Conservation (phyloP, 441 rosid genomes). For the Populus tomentosa region DNA sequence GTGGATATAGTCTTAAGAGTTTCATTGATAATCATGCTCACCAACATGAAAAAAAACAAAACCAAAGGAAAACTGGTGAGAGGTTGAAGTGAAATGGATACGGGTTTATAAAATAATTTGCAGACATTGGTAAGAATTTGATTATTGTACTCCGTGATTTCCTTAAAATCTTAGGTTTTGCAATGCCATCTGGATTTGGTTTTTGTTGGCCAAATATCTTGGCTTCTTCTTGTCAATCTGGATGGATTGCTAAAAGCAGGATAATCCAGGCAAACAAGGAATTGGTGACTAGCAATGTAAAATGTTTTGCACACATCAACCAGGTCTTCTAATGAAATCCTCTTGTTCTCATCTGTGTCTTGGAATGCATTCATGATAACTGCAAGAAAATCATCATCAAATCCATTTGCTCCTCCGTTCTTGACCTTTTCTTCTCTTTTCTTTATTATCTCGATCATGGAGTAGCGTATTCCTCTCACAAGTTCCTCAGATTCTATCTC, state of each 20-base stretch:
- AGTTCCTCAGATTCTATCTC: slow-evolving; percentile 37
- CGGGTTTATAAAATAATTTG: neutral
- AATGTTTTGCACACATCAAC: slow-evolving; percentile 42
- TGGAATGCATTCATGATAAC: slow-evolving; percentile 28
- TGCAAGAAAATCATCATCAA: slow-evolving; percentile 39
- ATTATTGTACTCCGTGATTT: too few species aligned
- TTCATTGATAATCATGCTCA: slow-evolving; percentile 16
- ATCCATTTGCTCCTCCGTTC: slow-evolving; percentile 16
- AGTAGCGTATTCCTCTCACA: slow-evolving; percentile 25
- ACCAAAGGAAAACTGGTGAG: neutral
- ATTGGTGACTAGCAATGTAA: slow-evolving; percentile 30
- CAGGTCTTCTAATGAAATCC: slow-evolving; percentile 25
- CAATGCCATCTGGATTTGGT: slow-evolving; percentile 27
- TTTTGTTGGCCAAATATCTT: slow-evolving; percentile 22
- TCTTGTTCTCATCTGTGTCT: slow-evolving; percentile 19
- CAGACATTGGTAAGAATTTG: too few species aligned
- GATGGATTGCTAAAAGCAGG: slow-evolving; percentile 30
- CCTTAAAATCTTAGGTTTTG: slow-evolving; percentile 29
- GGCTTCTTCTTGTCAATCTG: slow-evolving; percentile 40
- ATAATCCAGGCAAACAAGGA: slow-evolving; percentile 27
- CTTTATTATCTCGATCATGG: slow-evolving; percentile 28
- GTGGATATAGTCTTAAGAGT: slow-evolving; percentile 29
- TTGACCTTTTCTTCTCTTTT: slow-evolving; percentile 32
- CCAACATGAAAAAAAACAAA: neutral
- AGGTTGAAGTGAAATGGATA: neutral